A percentile compares a stretch with the other conserved stretches of the same genome.
phyloP scores from a whole-genome alignment of 2,329 filamentous ascomycete genomes.

The Cladosporium sp. region DNA sequence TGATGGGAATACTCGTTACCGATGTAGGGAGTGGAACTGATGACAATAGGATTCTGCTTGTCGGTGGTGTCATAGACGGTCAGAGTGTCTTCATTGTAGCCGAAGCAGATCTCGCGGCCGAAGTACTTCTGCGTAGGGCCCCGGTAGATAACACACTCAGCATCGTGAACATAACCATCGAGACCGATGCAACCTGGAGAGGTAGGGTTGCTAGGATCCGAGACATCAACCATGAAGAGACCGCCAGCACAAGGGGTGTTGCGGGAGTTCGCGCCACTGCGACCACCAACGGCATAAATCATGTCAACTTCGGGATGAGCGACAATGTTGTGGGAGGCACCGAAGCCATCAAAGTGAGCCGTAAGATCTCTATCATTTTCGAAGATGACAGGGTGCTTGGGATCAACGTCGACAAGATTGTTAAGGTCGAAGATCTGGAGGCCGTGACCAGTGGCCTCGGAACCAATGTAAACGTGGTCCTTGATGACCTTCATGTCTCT shows the following conservation, averaged over 20 bases:
- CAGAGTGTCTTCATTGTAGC: slow-evolving; percentile 52
- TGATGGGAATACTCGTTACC: slow-evolving; percentile 57
- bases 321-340: slow-evolving; percentile 50
- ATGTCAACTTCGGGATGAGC: slow-evolving; percentile 43
- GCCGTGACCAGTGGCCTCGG: slow-evolving; percentile 42
- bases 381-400: slow-evolving; percentile 36
- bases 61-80: slow-evolving; percentile 52
- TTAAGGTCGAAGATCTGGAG: slow-evolving; percentile 52
- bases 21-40: slow-evolving; percentile 48
- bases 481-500: slow-evolving; percentile 38
- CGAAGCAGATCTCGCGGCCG: slow-evolving; percentile 53
- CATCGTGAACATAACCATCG: slow-evolving; percentile 60
- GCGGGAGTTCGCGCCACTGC: slow-evolving; percentile 33
- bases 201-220: slow-evolving; percentile 50
- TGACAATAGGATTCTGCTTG: slow-evolving; percentile 37
- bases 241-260: slow-evolving; percentile 48
- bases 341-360: slow-evolving; percentile 37
- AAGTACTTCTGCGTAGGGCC: slow-evolving; percentile 48
- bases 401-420: slow-evolving; percentile 32
- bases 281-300: slow-evolving; percentile 41
- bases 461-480: slow-evolving; percentile 39
- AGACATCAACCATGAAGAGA: slow-evolving; percentile 57
- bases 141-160: slow-evolving; percentile 55
- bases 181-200: slow-evolving; percentile 51
- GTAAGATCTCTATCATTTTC: slow-evolving; percentile 38